phyloP scores from a whole-genome alignment of 768 basidiomycete species.

The Lactarius evosmus region DNA sequence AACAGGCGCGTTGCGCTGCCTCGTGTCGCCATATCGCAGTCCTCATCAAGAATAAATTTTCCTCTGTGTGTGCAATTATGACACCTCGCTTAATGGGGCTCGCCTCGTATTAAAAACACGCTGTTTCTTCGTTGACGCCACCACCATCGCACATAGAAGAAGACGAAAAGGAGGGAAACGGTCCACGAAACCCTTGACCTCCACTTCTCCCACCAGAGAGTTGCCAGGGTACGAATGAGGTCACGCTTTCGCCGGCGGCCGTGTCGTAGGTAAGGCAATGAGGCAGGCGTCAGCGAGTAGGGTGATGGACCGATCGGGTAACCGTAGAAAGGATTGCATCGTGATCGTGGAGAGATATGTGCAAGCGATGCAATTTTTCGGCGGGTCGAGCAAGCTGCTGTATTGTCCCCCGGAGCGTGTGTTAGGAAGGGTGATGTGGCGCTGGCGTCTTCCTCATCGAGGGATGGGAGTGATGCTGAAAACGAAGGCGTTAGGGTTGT shows the following conservation, averaged over 20 bases:
- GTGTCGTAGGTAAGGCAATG: conserved; percentile 48
- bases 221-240: conserved; percentile 55
- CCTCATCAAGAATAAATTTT: conserved; percentile 18
- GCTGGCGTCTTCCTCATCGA: conserved; percentile 7
- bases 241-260: conserved; percentile 70
- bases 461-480: conserved; percentile 14
- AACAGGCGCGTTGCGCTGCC: conserved; percentile 4
- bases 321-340: conserved; percentile 71
- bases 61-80: conserved; percentile 18
- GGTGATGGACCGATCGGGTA: conserved; percentile 48
- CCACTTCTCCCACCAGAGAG: conserved; percentile 70
- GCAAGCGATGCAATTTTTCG: conserved; percentile 24
- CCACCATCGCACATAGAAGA: conserved; percentile 29
- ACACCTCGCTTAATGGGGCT: conserved; percentile 13
- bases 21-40: conserved; percentile 16
- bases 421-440: not conserved
- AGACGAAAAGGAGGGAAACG: conserved; percentile 36
- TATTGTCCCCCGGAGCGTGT: not conserved
- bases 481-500: conserved; percentile 1
- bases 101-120: conserved; percentile 22
- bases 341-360: conserved; percentile 51
- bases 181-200: conserved; percentile 17
- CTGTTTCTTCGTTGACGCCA: conserved; percentile 24
- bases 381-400: not conserved
- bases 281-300: conserved; percentile 34